Evolutionary conservation across 2,329 filamentous ascomycete species (phyloP).

Genomic region (Raffaelea albimanens): DNA sequence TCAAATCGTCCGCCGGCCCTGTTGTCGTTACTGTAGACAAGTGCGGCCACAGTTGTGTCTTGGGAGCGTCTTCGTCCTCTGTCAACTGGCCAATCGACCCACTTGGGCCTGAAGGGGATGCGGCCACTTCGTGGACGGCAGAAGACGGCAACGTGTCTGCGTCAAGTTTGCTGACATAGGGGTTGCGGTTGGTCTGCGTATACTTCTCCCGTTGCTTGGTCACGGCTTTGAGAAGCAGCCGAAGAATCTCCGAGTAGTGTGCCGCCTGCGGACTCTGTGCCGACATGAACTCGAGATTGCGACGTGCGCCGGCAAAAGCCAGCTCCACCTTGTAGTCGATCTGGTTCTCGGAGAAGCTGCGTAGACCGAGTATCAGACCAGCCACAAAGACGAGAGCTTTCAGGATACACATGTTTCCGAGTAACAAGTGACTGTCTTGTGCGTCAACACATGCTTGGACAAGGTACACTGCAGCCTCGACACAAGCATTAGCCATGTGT

Average conservation of each 20-base stretch:
- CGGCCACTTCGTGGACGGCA: neutral
- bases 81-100: neutral
- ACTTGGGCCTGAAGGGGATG: too few species aligned
- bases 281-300: conserved; percentile 5
- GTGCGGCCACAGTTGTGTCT: neutral
- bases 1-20: neutral
- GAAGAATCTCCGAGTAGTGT: conserved; percentile 13
- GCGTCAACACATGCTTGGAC: conserved; percentile 13
- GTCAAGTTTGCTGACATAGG: conserved; percentile 19
- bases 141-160: neutral
- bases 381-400: conserved; percentile 44
- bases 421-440: conserved; percentile 8
- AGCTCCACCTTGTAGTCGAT: conserved; percentile 9
- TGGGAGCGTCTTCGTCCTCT: neutral
- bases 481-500: conserved; percentile 12
- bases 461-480: conserved; percentile 12
- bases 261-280: conserved; percentile 12
- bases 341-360: conserved; percentile 1
- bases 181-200: conserved; percentile 31
- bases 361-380: conserved; percentile 45
- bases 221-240: conserved; percentile 12
- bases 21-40: neutral
- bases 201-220: conserved; percentile 5
- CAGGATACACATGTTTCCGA: conserved; percentile 10
- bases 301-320: conserved; percentile 11